Evolutionary conservation across 441 rosid genomes (phyloP).

Genomic region (Euphorbia schlechtendalii): DNA sequence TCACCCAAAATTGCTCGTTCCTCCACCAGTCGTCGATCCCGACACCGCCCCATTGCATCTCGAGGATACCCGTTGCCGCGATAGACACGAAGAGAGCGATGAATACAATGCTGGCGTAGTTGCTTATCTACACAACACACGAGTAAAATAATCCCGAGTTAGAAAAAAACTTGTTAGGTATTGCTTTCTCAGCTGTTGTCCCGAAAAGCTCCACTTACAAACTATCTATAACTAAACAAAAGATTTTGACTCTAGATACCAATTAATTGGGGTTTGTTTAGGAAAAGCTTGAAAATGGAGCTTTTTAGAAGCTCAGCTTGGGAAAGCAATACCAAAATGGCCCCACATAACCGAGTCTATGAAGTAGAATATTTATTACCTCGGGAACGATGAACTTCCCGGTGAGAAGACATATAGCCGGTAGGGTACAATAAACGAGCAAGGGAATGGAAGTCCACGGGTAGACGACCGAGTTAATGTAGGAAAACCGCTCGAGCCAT

Average conservation of each 20-base stretch:
- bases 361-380: no score
- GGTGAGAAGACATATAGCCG: conserved; percentile 91
- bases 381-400: conserved; percentile 96
- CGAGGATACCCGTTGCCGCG: conserved; percentile 82
- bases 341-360: no score
- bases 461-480: conserved; percentile 82
- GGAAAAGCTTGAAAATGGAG: no score
- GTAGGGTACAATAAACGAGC: conserved; percentile 78
- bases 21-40: conserved; percentile 99
- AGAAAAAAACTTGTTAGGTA: no score
- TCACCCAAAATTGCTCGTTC: conserved; percentile 99
- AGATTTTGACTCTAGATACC: no score
- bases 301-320: no score
- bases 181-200: no score
- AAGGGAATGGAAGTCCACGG: conserved; percentile 94
- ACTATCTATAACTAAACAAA: no score
- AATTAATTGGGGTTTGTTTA: no score
- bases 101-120: conserved; percentile 80
- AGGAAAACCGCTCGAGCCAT: conserved; percentile 88
- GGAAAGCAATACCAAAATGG: no score
- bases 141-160: no score
- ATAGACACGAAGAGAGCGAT: conserved; percentile 85
- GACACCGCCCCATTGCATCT: conserved; percentile 98
- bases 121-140: conserved; percentile 73
- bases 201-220: no score